phyloP scores from a whole-genome alignment of 305 asterid genomes.

The Fraxinus dipetala region DNA sequence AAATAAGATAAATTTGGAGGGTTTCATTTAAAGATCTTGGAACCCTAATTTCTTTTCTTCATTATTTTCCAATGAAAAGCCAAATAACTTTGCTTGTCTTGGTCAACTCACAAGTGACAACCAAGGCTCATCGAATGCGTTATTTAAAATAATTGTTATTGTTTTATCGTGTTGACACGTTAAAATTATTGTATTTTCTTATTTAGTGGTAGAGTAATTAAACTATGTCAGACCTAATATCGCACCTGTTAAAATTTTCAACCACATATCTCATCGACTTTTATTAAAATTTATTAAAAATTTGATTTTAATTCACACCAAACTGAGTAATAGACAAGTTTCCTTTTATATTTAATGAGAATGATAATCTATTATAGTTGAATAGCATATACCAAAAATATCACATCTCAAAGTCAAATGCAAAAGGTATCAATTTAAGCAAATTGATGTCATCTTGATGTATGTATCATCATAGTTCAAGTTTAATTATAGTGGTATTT shows the following conservation, averaged over 20 bases:
- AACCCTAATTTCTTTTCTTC: not conserved
- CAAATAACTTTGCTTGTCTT: not conserved
- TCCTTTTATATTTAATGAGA: not conserved
- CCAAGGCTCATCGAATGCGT: not conserved
- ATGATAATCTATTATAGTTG: not conserved
- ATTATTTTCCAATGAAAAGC: not conserved
- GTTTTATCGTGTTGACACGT: not conserved
- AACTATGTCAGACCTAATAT: too few relatives aligned
- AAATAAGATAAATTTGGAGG: not conserved
- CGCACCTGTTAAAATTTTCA: too few relatives aligned
- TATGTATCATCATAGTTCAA: not conserved
- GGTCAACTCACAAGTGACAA: not conserved
- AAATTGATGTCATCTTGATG: not conserved
- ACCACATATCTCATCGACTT: too few relatives aligned
- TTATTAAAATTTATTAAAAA: too few relatives aligned
- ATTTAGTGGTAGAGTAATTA: not conserved
- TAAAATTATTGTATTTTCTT: too few relatives aligned
- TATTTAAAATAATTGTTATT: too few relatives aligned
- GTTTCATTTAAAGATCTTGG: not conserved
- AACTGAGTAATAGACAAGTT: not conserved
- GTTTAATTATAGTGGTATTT: not conserved
- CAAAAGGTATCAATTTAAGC: not conserved
- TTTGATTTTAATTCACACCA: too few relatives aligned
- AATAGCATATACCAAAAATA: not conserved
- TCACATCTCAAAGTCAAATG: not conserved